These are phyloP conservation scores for Pseudogymnoascus sp. DNA, from an alignment of 2,329 filamentous ascomycete species.

Conservation along the genomic window DNA sequence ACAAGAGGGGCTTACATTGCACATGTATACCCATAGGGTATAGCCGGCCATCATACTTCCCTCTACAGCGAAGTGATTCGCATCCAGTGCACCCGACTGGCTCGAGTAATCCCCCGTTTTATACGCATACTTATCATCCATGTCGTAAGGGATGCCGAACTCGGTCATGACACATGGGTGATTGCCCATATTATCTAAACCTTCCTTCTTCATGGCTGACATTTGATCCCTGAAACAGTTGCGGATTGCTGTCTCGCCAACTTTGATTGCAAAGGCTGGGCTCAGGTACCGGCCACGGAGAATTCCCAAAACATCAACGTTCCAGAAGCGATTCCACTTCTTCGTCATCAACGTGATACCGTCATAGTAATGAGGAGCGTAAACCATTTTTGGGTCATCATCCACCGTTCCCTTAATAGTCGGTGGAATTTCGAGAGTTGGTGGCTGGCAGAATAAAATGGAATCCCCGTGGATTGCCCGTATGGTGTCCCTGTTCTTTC, in stretches of 20 bases:
- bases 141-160: conserved; percentile 96
- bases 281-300: conserved; percentile 81
- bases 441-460: conserved; percentile 86
- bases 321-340: conserved; percentile 97
- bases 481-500: conserved; percentile 68
- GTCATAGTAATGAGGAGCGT: conserved; percentile 94
- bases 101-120: conserved; percentile 92
- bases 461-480: conserved; percentile 70
- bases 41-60: conserved; percentile 78
- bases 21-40: conserved; percentile 81
- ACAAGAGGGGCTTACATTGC: conserved; percentile 46
- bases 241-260: conserved; percentile 88
- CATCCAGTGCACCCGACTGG: conserved; percentile 87
- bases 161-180: conserved; percentile 89
- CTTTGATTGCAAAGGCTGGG: conserved; percentile 84
- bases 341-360: conserved; percentile 96
- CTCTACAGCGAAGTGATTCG: conserved; percentile 90
- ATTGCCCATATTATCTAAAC: conserved; percentile 77
- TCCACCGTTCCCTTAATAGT: conserved; percentile 79
- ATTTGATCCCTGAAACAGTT: conserved; percentile 91
- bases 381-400: conserved; percentile 84
- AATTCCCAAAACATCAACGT: conserved; percentile 90
- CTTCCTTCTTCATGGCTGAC: conserved; percentile 75
- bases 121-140: conserved; percentile 95
- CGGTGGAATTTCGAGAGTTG: conserved; percentile 86